Evolutionary conservation across 129 eudicot genomes (phyloP), one percentile per base, ranked within the genome.

Genomic region (Flaveria trinervia): DNA sequence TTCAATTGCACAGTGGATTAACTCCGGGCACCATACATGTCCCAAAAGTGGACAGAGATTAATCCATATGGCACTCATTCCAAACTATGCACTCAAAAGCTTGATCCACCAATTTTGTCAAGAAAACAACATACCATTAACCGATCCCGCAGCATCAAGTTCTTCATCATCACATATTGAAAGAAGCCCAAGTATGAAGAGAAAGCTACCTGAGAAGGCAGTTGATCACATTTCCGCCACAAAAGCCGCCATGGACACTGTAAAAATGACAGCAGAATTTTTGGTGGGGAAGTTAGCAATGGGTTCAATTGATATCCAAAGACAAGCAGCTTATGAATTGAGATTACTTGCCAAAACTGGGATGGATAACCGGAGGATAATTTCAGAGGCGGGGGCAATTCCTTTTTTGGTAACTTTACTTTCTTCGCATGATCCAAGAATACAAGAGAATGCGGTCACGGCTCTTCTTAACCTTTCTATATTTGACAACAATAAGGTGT

Each of bases 1-100:
- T 30, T 93, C 98, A 23, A 93, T 93, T 23, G 85, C 97, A 71
- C 95, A 83, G 83, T 93, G 98, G 98, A 90, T 93, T 23, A 86
- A 88, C 70, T 83, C 95, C 2, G 97, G 98, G 17, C 97, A 90
- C 52, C 88, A 83, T 66, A 93, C 96, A 16, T 92, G 98, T 62
- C 98, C 96, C 11, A 93, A 88, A 74, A 93, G 87, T 16, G 97
- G 97, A 68, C 92, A 88, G 67, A 82, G 89, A 80, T 85, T 93
- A 59, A 84, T 89, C 75, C 98, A 93, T 81, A 88, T 85, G 92
- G 91, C 93, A 41, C 88, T 93, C 71, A 91, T 91, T 65, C 97
- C 98, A 50, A 93, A 93, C 75, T 85, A 85, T 15, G 86, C 92
- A 15, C 84, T 93, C 71, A 85, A 83, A 75, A 91, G 92, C 78